phyloP scores from a whole-genome alignment of 2,329 filamentous ascomycete species.

The Microascus cirrosus region DNA sequence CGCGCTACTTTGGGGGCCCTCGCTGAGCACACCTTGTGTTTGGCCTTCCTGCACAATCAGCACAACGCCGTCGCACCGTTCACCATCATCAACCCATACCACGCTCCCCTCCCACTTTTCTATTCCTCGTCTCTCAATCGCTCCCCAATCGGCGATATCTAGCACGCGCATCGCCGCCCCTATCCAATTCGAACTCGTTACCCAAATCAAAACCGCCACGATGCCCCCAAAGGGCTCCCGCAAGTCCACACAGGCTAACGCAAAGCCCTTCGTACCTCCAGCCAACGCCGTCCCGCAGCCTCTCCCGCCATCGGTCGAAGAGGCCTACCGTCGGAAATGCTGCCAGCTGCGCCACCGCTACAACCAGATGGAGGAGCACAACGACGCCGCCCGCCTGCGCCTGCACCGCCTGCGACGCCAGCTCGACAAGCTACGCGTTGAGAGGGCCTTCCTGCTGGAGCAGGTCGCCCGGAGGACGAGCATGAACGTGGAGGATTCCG shows the following conservation, averaged over 20 bases:
- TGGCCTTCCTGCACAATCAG: background rate
- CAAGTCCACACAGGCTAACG: constrained; percentile 3
- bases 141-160: background rate
- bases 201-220: background rate
- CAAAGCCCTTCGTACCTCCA: constrained; percentile 11
- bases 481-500: constrained; percentile 65
- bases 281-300: constrained; percentile 41
- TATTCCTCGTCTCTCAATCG: background rate
- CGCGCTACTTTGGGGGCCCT: background rate
- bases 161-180: background rate
- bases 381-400: constrained; percentile 70
- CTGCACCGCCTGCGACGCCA: constrained; percentile 72
- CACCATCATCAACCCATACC: background rate
- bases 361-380: constrained; percentile 83
- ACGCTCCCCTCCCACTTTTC: background rate
- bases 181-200: background rate
- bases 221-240: constrained; percentile 7
- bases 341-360: constrained; percentile 87
- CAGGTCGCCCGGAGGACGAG: constrained; percentile 65
- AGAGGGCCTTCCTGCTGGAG: constrained; percentile 65
- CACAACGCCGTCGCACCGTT: background rate
- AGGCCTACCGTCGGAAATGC: constrained; percentile 93
- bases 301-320: constrained; percentile 81
- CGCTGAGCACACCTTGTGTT: background rate
- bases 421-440: constrained; percentile 83